A percentile compares a stretch with the other conserved stretches of the same genome.
Evolutionary conservation across 2,329 filamentous ascomycete species (phyloP).

Genomic region (Xylariaceae sp.): DNA sequence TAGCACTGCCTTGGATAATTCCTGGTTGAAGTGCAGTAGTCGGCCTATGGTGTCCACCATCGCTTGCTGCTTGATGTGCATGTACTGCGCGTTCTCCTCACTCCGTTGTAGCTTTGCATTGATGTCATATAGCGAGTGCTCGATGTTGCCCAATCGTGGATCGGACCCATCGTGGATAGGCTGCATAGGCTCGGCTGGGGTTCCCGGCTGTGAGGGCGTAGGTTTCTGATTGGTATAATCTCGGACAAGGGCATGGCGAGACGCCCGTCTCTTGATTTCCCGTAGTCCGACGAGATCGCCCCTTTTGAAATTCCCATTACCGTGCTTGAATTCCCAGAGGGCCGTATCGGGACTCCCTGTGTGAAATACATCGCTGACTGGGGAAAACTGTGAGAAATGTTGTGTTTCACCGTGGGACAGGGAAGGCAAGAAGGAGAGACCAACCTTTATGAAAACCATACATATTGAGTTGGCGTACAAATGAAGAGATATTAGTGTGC

Average conservation of each 20-base stretch:
- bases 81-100: conserved; percentile 74
- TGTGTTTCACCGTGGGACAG: background rate
- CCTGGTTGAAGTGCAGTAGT: conserved; percentile 71
- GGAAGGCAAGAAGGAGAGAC: conserved; percentile 9
- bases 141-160: conserved; percentile 65
- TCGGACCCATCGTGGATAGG: conserved; percentile 69
- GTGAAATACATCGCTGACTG: conserved; percentile 97
- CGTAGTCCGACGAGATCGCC: conserved; percentile 85
- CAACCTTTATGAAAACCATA: conserved; percentile 98
- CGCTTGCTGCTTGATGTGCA: conserved; percentile 75
- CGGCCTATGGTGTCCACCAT: conserved; percentile 75
- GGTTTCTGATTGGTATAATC: conserved; percentile 80
- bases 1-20: conserved; percentile 70
- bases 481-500: conserved; percentile 98
- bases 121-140: conserved; percentile 79
- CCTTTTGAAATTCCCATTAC: conserved; percentile 93
- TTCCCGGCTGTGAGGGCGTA: conserved; percentile 70
- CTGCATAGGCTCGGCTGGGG: conserved; percentile 76
- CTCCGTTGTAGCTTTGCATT: conserved; percentile 69
- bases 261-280: conserved; percentile 93
- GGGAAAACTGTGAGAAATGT: conserved; percentile 17
- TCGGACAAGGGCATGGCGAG: conserved; percentile 85
- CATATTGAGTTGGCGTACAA: conserved; percentile 97
- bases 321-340: conserved; percentile 98
- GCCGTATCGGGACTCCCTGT: conserved; percentile 89